Percentiles rank a stretch among this genome's conserved stretches.
Evolutionary conservation across 2,329 filamentous ascomycete genomes (phyloP).

Genomic region (Didymellaceae sp.): DNA sequence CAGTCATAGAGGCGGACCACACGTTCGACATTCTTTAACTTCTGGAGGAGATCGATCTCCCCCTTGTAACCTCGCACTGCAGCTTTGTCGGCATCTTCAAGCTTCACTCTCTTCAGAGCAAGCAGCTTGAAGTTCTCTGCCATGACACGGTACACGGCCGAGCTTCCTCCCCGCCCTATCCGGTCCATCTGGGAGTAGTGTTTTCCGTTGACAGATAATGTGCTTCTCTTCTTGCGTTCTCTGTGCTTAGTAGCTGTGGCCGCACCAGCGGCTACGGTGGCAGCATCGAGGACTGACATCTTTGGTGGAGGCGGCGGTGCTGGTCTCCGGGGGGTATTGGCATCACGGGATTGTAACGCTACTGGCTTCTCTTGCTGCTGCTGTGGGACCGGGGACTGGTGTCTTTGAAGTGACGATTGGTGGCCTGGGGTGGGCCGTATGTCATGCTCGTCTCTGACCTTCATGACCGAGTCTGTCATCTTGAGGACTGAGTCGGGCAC

Average conservation of each 20-base stretch:
- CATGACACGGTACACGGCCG: slow-evolving; percentile 94
- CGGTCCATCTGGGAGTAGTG: slow-evolving; percentile 88
- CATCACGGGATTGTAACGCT: slow-evolving; percentile 61
- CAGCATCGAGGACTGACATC: slow-evolving; percentile 94
- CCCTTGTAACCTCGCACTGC: slow-evolving; percentile 89
- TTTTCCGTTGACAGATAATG: slow-evolving; percentile 88
- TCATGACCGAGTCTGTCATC: slow-evolving; percentile 43
- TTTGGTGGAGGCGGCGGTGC: slow-evolving; percentile 86
- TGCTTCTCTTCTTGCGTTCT: slow-evolving; percentile 78
- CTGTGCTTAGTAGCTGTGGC: slow-evolving; percentile 70
- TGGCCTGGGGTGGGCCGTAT: slow-evolving; percentile 28
- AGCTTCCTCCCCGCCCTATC: slow-evolving; percentile 90
- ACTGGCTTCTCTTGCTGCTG: slow-evolving; percentile 52
- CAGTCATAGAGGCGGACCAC: slow-evolving; percentile 92
- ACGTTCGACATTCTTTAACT: slow-evolving; percentile 81
- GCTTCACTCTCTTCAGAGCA: slow-evolving; percentile 88
- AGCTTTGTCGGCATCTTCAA: slow-evolving; percentile 85
- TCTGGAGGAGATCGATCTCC: slow-evolving; percentile 89
- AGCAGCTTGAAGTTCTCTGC: slow-evolving; percentile 97
- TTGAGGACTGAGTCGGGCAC: slow-evolving; percentile 21
- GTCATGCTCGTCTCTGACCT: slow-evolving; percentile 36
- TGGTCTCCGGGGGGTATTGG: slow-evolving; percentile 77
- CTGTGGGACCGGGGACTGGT: slow-evolving; percentile 39
- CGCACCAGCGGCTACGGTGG: slow-evolving; percentile 82
- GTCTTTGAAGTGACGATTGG: slow-evolving; percentile 41